phyloP scores from a whole-genome alignment of 805 yeast genomes.

The Yamadazyma paraphyllophila region DNA sequence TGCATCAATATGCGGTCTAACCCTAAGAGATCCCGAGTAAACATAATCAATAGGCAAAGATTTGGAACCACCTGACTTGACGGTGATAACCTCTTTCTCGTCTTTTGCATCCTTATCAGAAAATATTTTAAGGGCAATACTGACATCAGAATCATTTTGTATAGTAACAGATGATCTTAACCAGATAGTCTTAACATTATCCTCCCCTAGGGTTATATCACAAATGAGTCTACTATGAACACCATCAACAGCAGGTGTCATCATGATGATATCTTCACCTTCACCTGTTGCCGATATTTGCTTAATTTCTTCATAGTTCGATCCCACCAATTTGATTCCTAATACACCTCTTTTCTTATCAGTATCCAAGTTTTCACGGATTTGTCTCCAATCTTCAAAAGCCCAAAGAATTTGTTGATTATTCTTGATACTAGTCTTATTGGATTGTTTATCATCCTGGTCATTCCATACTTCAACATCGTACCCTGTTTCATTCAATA shows the following conservation, averaged over 20 bases:
- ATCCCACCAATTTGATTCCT: constrained; percentile 58
- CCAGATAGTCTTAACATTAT: constrained; percentile 75
- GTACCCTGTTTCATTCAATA: constrained; percentile 82
- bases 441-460: constrained; percentile 12
- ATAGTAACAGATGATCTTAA: constrained; percentile 74
- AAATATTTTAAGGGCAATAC: constrained; percentile 53
- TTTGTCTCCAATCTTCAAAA: constrained; percentile 88
- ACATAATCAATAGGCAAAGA: constrained; percentile 76
- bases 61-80: constrained; percentile 56
- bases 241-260: constrained; percentile 59
- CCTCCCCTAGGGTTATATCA: constrained; percentile 65
- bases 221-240: constrained; percentile 75
- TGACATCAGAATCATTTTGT: constrained; percentile 47
- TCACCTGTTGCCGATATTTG: constrained; percentile 71
- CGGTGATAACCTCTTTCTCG: constrained; percentile 16
- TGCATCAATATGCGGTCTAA: constrained; percentile 59
- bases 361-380: constrained; percentile 75
- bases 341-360: constrained; percentile 60
- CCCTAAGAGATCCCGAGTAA: constrained; percentile 52
- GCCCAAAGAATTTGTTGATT: constrained; percentile 72
- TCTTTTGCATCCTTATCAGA: constrained; percentile 30
- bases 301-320: constrained; percentile 52
- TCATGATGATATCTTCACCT: constrained; percentile 74
- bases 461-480: constrained; percentile 84
- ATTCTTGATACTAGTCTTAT: constrained; percentile 37